Evolutionary conservation across 495 filamentous ascomycete genomes (phyloP).

Genomic region (Gamarada debralockiae): DNA sequence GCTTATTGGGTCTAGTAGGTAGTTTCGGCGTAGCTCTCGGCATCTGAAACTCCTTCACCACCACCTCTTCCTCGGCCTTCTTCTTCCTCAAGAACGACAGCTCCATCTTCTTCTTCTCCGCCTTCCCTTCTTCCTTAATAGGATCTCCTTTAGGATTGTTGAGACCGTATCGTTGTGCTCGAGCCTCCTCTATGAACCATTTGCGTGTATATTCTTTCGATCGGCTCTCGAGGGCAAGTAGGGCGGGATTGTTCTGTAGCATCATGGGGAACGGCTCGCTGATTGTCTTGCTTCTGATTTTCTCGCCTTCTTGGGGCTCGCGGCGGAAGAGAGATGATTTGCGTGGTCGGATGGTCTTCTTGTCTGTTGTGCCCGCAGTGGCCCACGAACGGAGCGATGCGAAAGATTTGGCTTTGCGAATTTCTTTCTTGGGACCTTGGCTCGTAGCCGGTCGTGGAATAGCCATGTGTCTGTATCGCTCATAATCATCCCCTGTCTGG

Average conservation of each 20-base stretch:
- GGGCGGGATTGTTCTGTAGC: not conserved
- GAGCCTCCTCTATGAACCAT: not conserved
- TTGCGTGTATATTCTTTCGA: not conserved
- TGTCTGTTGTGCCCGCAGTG: not conserved
- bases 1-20: not conserved
- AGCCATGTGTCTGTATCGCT: not conserved
- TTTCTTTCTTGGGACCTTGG: not conserved
- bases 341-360: not conserved
- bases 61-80: not conserved
- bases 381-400: not conserved
- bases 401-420: not conserved
- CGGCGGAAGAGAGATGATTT: not conserved
- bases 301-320: not conserved
- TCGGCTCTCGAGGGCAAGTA: not conserved
- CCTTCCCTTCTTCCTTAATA: not conserved
- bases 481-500: not conserved
- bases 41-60: not conserved
- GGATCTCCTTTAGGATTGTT: not conserved
- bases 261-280: not conserved
- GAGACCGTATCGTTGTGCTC: not conserved
- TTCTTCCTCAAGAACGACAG: not conserved
- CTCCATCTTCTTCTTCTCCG: not conserved
- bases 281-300: not conserved
- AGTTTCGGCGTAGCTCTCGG: not conserved
- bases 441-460: not conserved